Evolutionary conservation across 768 basidiomycete species (phyloP).

Genomic region (Auricularia heimuer): DNA sequence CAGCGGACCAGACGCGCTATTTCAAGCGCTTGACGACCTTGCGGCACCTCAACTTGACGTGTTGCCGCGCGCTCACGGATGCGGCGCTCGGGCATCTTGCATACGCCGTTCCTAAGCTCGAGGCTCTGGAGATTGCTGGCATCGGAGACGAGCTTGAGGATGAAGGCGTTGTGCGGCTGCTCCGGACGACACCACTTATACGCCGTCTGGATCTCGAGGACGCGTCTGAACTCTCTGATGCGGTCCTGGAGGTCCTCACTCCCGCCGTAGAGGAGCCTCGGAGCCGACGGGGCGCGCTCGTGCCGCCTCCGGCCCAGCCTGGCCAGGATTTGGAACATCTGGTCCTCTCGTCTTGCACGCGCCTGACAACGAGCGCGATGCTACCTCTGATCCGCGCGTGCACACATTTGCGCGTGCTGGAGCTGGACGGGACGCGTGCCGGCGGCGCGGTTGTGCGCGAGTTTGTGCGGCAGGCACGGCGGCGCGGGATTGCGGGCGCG

Average conservation of each 20-base stretch:
- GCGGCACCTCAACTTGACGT: slow-evolving; percentile 65
- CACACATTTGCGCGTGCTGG: slow-evolving; percentile 50
- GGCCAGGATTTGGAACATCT: slow-evolving; percentile 68
- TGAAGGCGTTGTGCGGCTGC: slow-evolving; percentile 61
- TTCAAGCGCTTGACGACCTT: slow-evolving; percentile 57
- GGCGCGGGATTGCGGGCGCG: slow-evolving; percentile 40
- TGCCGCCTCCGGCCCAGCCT: slow-evolving; percentile 27
- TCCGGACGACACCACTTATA: slow-evolving; percentile 60
- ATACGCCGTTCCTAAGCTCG: slow-evolving; percentile 57
- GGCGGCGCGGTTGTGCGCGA: slow-evolving; percentile 49
- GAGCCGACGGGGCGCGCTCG: slow-evolving; percentile 13
- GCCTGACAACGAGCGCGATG: slow-evolving; percentile 56
- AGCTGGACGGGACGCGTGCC: slow-evolving; percentile 74
- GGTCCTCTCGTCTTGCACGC: slow-evolving; percentile 54
- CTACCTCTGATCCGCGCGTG: slow-evolving; percentile 55
- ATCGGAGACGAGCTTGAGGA: slow-evolving; percentile 61
- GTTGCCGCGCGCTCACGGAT: slow-evolving; percentile 63
- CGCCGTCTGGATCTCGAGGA: slow-evolving; percentile 81
- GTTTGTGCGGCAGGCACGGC: slow-evolving; percentile 49
- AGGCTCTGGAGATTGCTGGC: slow-evolving; percentile 70
- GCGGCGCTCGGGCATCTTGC: slow-evolving; percentile 65
- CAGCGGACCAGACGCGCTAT: slow-evolving; percentile 25
- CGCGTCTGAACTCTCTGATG: slow-evolving; percentile 62
- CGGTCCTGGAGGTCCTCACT: slow-evolving; percentile 56
- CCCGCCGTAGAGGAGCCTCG: slow-evolving; percentile 22